Evolutionary conservation across 331 rosid species (phyloP).

Genomic region (Malus hybrid): DNA sequence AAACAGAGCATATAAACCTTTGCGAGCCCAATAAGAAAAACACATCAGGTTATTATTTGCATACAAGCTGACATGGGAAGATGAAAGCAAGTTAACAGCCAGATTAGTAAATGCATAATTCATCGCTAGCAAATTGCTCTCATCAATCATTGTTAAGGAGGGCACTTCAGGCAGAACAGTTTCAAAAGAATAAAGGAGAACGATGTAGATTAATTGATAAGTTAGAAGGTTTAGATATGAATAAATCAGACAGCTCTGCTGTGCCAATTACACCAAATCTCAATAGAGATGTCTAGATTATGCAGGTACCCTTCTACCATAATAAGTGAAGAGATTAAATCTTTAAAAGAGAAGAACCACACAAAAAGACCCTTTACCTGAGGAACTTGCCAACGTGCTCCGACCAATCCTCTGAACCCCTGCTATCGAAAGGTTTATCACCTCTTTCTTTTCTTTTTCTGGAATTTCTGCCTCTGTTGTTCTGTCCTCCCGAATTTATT

Average conservation of each 20-base stretch:
- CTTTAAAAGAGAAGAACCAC: not conserved
- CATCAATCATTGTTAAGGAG: not conserved
- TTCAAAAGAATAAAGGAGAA: not conserved
- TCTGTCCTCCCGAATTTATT: conserved; percentile 45
- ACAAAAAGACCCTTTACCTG: conserved; percentile 31
- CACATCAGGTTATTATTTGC: not conserved
- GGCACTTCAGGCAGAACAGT: not conserved
- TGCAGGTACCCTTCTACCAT: not conserved
- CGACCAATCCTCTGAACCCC: conserved; percentile 87
- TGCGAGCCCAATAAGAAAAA: not conserved
- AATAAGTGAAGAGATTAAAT: not conserved
- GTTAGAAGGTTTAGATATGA: not conserved
- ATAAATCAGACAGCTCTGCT: not conserved
- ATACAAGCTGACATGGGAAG: not conserved
- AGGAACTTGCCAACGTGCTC: conserved; percentile 70
- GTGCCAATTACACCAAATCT: not conserved
- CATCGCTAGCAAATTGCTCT: not conserved
- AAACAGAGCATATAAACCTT: not conserved
- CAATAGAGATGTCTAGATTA: not conserved
- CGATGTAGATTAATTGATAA: not conserved
- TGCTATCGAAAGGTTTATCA: conserved; percentile 80
- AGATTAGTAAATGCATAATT: not conserved
- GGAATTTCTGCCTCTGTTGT: conserved; percentile 44
- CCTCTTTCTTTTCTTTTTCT: conserved; percentile 81
- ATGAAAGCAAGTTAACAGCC: not conserved